Percentiles rank a stretch among this genome's conserved stretches.
Conservation (phyloP, 805 yeast genomes). For the Sugiyamaella boreocaroliniensis region DNA sequence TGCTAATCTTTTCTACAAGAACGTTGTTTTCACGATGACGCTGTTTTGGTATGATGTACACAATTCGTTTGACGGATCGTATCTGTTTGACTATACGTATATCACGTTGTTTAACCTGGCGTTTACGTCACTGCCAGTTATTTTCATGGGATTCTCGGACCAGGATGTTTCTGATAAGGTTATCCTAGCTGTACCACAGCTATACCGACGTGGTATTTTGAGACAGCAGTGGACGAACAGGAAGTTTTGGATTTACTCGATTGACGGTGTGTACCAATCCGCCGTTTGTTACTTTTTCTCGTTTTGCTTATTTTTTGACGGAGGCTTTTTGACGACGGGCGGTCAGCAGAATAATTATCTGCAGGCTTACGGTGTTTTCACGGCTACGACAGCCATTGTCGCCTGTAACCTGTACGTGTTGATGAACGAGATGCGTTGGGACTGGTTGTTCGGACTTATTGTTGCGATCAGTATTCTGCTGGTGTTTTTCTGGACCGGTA, state of each 20-base stretch:
- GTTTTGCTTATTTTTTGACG: constrained; percentile 47
- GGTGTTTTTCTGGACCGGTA: constrained; percentile 66
- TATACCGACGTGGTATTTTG: constrained; percentile 61
- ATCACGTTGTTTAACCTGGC: constrained; percentile 75
- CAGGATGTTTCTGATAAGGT: constrained; percentile 67
- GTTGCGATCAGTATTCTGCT: constrained; percentile 48
- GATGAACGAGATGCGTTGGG: constrained; percentile 65
- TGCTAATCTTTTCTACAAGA: constrained; percentile 72
- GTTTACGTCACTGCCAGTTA: constrained; percentile 73
- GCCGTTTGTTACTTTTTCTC: constrained; percentile 63
- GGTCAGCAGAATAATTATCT: constrained; percentile 56
- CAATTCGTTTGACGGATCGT: constrained; percentile 66
- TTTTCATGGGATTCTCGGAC: constrained; percentile 63
- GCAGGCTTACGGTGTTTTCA: constrained; percentile 58
- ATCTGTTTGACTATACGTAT: constrained; percentile 69
- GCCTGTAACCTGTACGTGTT: constrained; percentile 57
- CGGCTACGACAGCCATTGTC: constrained; percentile 49
- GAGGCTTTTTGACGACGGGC: constrained; percentile 34
- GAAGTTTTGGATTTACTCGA: constrained; percentile 55
- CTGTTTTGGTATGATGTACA: constrained; percentile 72
- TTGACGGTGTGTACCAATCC: constrained; percentile 68
- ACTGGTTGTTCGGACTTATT: constrained; percentile 52
- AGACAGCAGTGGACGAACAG: constrained; percentile 54
- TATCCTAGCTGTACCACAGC: constrained; percentile 61
- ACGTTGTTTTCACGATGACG: constrained; percentile 64